phyloP scores from a whole-genome alignment of 805 yeast species.

The Ogataea ramenticola region DNA sequence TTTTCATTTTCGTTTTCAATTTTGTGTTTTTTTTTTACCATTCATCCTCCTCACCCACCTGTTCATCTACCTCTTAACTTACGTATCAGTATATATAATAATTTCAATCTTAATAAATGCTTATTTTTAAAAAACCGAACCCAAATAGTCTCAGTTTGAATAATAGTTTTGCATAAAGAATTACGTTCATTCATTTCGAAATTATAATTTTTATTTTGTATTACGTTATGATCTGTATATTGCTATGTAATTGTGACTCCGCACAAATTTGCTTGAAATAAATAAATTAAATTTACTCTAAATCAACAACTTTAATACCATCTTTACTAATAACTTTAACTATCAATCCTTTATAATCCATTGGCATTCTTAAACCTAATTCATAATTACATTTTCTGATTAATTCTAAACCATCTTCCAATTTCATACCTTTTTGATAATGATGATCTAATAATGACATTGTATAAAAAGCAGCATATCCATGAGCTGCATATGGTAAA shows the following conservation, averaged over 20 bases:
- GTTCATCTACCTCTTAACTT: no score
- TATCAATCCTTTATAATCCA: conserved; percentile 79
- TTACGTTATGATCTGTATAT: neutral
- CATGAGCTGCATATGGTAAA: conserved; percentile 96
- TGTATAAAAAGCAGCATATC: conserved; percentile 95
- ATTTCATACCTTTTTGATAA: conserved; percentile 66
- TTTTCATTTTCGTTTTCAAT: no score
- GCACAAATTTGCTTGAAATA: neutral
- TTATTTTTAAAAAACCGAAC: no score
- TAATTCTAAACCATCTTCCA: conserved; percentile 73
- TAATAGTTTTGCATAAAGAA: no score
- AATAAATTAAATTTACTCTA: no score
- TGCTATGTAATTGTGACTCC: neutral
- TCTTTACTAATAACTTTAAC: conserved; percentile 28
- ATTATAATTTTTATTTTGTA: no score
- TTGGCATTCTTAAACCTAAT: conserved; percentile 77
- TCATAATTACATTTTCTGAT: conserved; percentile 71
- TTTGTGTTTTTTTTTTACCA: no score
- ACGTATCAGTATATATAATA: no score
- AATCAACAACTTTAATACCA: conserved; percentile 24
- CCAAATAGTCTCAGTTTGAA: no score
- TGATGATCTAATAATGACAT: conserved; percentile 87
- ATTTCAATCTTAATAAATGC: no score
- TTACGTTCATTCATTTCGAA: no score
- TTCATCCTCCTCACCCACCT: no score